Evolutionary conservation across 768 basidiomycete genomes (phyloP).

Genomic region (Hygrocybe coccinea): DNA sequence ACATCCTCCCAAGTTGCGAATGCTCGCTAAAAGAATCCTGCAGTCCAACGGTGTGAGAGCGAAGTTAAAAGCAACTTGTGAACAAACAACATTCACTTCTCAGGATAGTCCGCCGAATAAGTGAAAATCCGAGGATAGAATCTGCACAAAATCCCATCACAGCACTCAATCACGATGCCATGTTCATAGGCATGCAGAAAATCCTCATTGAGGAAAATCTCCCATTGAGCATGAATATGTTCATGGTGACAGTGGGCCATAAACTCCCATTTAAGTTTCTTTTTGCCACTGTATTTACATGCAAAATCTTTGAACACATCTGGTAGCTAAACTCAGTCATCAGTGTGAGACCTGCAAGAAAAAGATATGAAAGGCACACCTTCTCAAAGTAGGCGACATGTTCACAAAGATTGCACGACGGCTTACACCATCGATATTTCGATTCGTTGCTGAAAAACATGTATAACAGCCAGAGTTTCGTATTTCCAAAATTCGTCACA

Average conservation of each 20-base stretch:
- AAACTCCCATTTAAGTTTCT: neutral
- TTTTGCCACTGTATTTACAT: neutral
- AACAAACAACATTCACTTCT: constrained; percentile 8
- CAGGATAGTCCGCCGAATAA: constrained; percentile 26
- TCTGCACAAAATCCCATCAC: constrained; percentile 11
- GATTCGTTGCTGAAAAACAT: constrained; percentile 38
- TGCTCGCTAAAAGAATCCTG: constrained; percentile 24
- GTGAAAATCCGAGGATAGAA: constrained; percentile 21
- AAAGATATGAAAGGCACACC: constrained; percentile 18
- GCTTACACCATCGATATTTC: constrained; percentile 35
- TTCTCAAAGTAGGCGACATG: constrained; percentile 39
- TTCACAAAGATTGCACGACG: constrained; percentile 20
- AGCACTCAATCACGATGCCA: constrained; percentile 4
- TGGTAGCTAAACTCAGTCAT: neutral
- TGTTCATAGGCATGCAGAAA: constrained; percentile 6
- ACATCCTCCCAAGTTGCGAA: constrained; percentile 19
- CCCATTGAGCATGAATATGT: constrained; percentile 5
- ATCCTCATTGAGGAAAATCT: neutral
- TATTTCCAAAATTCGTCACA: constrained; percentile 32
- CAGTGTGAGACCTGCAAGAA: neutral
- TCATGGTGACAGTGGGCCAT: constrained; percentile 6
- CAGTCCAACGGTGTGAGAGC: neutral
- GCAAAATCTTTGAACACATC: constrained; percentile 6
- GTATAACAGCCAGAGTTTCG: constrained; percentile 41
- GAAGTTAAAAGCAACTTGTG: neutral